phyloP scores from a whole-genome alignment of 176 grass and related monocot genomes.

The Melocanna baccifera region DNA sequence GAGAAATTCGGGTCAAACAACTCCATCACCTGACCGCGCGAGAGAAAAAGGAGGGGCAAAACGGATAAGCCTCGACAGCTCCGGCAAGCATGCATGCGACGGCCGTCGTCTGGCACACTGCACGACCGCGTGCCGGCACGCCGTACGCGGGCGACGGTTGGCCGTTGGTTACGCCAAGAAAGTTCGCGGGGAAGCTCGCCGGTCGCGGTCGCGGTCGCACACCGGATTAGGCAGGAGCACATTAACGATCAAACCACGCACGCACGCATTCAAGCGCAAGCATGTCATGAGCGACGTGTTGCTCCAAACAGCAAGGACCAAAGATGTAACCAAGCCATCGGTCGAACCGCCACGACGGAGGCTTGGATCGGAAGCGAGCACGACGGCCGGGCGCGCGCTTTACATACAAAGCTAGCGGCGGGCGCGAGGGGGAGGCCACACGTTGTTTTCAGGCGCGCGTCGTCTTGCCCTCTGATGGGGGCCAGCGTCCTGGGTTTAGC shows the following conservation, averaged over 20 bases:
- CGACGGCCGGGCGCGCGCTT: not conserved
- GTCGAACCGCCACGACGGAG: not conserved
- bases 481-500: not conserved
- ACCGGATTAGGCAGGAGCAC: constrained; percentile 26
- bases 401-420: not conserved
- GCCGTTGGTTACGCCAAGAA: not conserved
- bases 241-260: constrained; percentile 24
- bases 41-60: not conserved
- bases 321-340: not conserved
- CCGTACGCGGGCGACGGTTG: not conserved
- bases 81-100: not conserved
- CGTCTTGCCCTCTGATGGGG: not conserved
- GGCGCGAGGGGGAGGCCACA: not conserved
- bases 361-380: not conserved
- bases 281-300: not conserved
- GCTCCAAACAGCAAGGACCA: not conserved
- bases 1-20: not conserved
- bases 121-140: not conserved
- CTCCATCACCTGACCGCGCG: not conserved
- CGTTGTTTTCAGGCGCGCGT: not conserved
- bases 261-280: not conserved
- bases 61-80: not conserved
- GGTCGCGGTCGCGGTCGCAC: constrained; percentile 29
- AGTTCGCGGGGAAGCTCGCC: constrained; percentile 1
- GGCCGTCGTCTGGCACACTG: not conserved